Evolutionary conservation across 192 early-diverging fungal species (phyloP).

Genomic region (Mortierella claussenii): DNA sequence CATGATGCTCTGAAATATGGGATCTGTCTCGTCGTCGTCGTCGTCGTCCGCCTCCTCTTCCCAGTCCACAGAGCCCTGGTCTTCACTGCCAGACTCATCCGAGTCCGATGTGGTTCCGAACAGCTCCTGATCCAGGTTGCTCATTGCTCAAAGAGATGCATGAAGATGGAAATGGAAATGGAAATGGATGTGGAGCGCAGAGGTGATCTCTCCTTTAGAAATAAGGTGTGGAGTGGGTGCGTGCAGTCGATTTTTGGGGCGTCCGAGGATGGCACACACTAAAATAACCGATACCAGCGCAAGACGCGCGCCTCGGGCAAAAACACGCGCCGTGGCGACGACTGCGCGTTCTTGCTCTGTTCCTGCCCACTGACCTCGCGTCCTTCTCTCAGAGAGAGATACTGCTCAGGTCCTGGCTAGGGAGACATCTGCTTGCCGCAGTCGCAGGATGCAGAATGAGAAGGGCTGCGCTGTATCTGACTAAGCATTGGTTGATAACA

Average conservation of each 20-base stretch:
- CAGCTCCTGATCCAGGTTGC: conserved; percentile 24
- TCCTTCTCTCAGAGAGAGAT: too few relatives aligned
- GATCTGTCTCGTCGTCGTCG: conserved; percentile 11
- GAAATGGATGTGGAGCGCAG: not conserved
- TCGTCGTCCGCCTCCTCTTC: not conserved
- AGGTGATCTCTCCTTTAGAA: not conserved
- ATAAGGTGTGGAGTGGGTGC: not conserved
- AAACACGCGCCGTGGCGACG: too few relatives aligned
- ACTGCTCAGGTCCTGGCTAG: too few relatives aligned
- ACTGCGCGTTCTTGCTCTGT: too few relatives aligned
- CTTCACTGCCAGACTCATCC: conserved; percentile 14
- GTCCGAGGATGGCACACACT: not conserved
- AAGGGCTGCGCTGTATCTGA: too few relatives aligned
- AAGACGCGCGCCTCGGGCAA: not conserved
- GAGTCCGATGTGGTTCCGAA: conserved; percentile 42
- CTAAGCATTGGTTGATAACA: too few relatives aligned
- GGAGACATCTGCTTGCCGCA: too few relatives aligned
- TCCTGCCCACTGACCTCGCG: too few relatives aligned
- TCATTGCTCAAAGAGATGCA: conserved; percentile 1
- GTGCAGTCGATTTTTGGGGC: not conserved
- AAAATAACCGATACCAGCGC: not conserved
- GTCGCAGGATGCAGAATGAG: too few relatives aligned
- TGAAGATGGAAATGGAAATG: not conserved
- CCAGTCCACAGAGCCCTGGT: not conserved
- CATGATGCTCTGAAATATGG: conserved; percentile 47